Evolutionary conservation across 106 monocot species (phyloP).

Genomic region (Dendrobium chrysotoxum): DNA sequence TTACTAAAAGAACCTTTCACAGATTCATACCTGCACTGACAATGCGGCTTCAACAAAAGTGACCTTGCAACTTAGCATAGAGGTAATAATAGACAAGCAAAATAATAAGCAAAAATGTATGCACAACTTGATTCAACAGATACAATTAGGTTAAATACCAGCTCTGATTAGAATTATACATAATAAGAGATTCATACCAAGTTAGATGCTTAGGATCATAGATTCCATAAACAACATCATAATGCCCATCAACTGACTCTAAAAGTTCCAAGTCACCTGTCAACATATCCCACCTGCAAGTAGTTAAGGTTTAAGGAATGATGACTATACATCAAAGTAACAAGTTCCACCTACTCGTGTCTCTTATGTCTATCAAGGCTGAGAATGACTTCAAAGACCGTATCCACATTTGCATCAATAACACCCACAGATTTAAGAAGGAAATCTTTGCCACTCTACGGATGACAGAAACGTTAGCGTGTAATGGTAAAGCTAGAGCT

Average conservation of each 20-base stretch:
- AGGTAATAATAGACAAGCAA: neutral
- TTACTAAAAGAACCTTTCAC: neutral
- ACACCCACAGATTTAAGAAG: constrained; percentile 88
- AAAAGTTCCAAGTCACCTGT: constrained; percentile 72
- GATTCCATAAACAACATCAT: constrained; percentile 89
- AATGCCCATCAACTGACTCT: constrained; percentile 74
- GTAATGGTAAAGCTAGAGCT: neutral
- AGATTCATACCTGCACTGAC: neutral
- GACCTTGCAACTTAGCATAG: neutral
- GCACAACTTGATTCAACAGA: no score
- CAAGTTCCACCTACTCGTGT: constrained; percentile 67
- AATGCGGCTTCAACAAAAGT: neutral
- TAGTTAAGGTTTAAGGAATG: constrained; percentile 2
- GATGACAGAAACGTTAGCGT: neutral
- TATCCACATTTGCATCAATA: constrained; percentile 66
- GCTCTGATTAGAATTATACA: neutral
- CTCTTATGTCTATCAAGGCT: constrained; percentile 65
- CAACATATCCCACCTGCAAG: constrained; percentile 87
- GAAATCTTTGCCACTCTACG: constrained; percentile 43
- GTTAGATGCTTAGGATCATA: constrained; percentile 58
- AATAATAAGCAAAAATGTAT: neutral
- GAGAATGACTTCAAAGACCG: constrained; percentile 77
- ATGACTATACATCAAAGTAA: constrained; percentile 1
- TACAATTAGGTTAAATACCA: no score
- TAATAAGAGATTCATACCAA: constrained; percentile 32